A percentile compares a stretch with the other conserved stretches of the same genome.
phyloP scores from a whole-genome alignment of 352 stramenopile genomes.

The Pythium dissimile region DNA sequence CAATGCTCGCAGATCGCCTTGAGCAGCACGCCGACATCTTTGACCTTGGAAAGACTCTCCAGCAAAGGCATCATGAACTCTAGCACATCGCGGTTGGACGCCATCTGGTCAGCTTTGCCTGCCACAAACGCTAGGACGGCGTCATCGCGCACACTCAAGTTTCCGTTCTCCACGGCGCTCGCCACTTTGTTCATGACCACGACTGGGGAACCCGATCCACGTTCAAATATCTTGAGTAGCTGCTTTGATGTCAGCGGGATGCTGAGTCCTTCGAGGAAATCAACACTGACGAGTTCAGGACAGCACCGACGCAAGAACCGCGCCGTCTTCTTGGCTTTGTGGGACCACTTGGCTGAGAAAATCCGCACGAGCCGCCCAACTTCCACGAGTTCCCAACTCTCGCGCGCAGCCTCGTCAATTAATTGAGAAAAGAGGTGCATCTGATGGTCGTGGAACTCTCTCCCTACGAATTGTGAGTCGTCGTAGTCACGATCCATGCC shows the following conservation, averaged over 20 bases:
- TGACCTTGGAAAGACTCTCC: slow-evolving; percentile 69
- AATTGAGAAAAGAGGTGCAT: slow-evolving; percentile 60
- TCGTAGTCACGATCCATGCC: background rate
- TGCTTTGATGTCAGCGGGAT: slow-evolving; percentile 49
- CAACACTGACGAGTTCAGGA: slow-evolving; percentile 78
- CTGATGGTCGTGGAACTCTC: slow-evolving; percentile 16
- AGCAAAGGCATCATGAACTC: slow-evolving; percentile 64
- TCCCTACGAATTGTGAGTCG: background rate
- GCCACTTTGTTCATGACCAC: slow-evolving; percentile 78
- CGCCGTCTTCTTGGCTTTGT: slow-evolving; percentile 53
- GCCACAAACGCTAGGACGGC: slow-evolving; percentile 30
- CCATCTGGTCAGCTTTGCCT: slow-evolving; percentile 26
- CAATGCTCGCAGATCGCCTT: slow-evolving; percentile 58
- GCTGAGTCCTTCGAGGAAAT: slow-evolving; percentile 81
- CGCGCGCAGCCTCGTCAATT: slow-evolving; percentile 71
- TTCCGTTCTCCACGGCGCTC: slow-evolving; percentile 63
- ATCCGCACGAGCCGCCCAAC: slow-evolving; percentile 75
- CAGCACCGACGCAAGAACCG: slow-evolving; percentile 58
- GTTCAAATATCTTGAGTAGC: slow-evolving; percentile 67
- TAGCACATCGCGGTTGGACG: slow-evolving; percentile 58
- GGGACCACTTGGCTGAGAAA: slow-evolving; percentile 60
- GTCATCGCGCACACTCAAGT: slow-evolving; percentile 54
- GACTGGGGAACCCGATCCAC: slow-evolving; percentile 45
- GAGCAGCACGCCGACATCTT: slow-evolving; percentile 63
- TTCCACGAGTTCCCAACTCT: slow-evolving; percentile 75